These are phyloP conservation scores for Septoria linicola DNA, from an alignment of 2,329 filamentous ascomycete species.

Conservation along the genomic window DNA sequence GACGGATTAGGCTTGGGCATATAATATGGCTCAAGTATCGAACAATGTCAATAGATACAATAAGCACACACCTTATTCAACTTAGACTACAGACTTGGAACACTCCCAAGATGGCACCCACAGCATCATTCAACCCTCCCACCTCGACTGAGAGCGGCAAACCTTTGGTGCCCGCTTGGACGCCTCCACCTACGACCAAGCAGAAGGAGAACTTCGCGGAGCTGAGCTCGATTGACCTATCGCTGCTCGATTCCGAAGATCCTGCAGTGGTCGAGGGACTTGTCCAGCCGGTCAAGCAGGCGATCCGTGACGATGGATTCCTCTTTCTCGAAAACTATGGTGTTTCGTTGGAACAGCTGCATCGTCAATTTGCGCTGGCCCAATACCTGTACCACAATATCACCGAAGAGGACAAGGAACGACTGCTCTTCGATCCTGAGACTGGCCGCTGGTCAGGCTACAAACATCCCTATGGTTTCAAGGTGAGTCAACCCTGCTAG, in stretches of 20 bases:
- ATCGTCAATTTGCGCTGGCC: conserved; percentile 53
- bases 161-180: conserved; percentile 40
- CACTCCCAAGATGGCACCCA: conserved; percentile 38
- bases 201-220: conserved; percentile 45
- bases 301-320: conserved; percentile 39
- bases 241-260: conserved; percentile 36
- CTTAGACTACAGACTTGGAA: too few relatives aligned
- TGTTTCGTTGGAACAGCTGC: conserved; percentile 50
- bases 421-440: conserved; percentile 50
- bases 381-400: conserved; percentile 54
- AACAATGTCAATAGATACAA: too few relatives aligned
- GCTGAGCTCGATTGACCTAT: conserved; percentile 37
- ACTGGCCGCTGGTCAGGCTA: conserved; percentile 53
- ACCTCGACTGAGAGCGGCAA: conserved; percentile 39
- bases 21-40: too few relatives aligned
- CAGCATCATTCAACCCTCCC: conserved; percentile 43
- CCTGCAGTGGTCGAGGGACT: conserved; percentile 44
- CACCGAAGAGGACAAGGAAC: conserved; percentile 50
- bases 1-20: too few relatives aligned
- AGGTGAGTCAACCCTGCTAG: not conserved
- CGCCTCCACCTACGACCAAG: conserved; percentile 48
- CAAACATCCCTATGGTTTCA: conserved; percentile 47
- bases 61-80: too few relatives aligned
- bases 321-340: conserved; percentile 53
- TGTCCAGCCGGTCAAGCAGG: conserved; percentile 42